phyloP scores from a whole-genome alignment of 2,329 filamentous ascomycete genomes.

The Trichophyton schoenleinii region DNA sequence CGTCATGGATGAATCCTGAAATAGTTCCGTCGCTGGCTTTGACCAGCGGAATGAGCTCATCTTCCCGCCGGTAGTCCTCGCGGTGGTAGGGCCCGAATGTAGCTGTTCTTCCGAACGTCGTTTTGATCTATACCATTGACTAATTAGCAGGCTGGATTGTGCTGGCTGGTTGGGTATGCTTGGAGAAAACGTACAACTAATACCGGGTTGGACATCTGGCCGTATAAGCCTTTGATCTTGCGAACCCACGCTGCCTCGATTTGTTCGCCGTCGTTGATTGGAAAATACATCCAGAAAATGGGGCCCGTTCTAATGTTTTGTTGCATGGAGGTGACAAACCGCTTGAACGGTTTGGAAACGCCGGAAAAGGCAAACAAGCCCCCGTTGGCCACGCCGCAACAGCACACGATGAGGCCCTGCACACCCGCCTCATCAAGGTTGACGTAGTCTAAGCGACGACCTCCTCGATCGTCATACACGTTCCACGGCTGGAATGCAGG shows the following conservation, averaged over 20 bases:
- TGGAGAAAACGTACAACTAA: background rate
- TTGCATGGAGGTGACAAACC: background rate
- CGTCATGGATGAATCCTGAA: background rate
- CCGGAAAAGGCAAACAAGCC: background rate
- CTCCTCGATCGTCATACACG: background rate
- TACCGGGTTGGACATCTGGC: background rate
- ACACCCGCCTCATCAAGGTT: background rate
- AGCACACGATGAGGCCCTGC: background rate
- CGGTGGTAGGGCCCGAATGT: background rate
- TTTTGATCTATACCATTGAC: background rate
- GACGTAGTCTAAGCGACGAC: background rate
- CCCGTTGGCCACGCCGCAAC: background rate
- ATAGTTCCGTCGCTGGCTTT: background rate
- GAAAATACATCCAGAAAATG: background rate
- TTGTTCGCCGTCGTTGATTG: background rate
- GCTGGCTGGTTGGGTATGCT: too few relatives aligned
- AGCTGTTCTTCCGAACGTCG: background rate
- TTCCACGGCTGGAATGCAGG: background rate
- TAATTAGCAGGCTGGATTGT: background rate
- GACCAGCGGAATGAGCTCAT: background rate
- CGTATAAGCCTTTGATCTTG: background rate
- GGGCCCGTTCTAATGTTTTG: background rate
- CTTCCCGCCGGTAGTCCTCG: background rate
- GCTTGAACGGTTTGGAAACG: background rate
- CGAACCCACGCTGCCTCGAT: background rate